A percentile compares a stretch with the other conserved stretches of the same genome.
phyloP scores from a whole-genome alignment of 495 filamentous ascomycete species.

The Articulospora tetracladia region DNA sequence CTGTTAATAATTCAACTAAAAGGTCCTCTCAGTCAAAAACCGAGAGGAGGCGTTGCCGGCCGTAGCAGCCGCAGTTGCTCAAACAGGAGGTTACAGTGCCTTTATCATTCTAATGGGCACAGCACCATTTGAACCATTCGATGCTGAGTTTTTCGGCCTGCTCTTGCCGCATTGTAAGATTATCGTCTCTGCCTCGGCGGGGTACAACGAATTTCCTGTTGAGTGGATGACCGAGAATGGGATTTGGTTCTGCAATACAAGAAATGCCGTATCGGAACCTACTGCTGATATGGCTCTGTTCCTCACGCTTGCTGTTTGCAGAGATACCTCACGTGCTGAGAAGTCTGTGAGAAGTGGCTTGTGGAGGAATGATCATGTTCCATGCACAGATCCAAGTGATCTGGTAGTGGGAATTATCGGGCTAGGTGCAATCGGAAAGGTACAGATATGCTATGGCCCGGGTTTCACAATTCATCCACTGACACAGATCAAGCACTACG shows the following conservation, averaged over 20 bases:
- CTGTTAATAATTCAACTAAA: background rate
- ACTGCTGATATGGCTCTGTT: constrained; percentile 73
- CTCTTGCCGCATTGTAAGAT: constrained; percentile 29
- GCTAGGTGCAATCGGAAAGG: constrained; percentile 71
- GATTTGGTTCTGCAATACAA: constrained; percentile 28
- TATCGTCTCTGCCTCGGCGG: constrained; percentile 32
- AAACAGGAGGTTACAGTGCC: constrained; percentile 31
- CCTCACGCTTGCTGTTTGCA: constrained; percentile 65
- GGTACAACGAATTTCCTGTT: constrained; percentile 39
- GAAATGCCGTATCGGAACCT: constrained; percentile 29
- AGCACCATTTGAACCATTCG: constrained; percentile 36
- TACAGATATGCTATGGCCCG: background rate
- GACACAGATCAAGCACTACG: constrained; percentile 48
- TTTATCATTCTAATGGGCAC: constrained; percentile 39
- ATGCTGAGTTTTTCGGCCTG: constrained; percentile 29
- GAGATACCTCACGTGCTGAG: constrained; percentile 34
- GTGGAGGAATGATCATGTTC: constrained; percentile 47
- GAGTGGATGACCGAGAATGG: constrained; percentile 30
- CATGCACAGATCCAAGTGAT: constrained; percentile 58
- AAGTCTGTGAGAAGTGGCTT: constrained; percentile 26
- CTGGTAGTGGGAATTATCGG: constrained; percentile 72
- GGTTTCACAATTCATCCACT: background rate
- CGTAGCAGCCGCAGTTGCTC: background rate
- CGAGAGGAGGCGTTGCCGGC: constrained; percentile 7
- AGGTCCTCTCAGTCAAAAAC: constrained; percentile 4